Evolutionary conservation across 257 asterid species (phyloP), one percentile per base, ranked within the genome.

Genomic region (Linaria vulgaris): DNA sequence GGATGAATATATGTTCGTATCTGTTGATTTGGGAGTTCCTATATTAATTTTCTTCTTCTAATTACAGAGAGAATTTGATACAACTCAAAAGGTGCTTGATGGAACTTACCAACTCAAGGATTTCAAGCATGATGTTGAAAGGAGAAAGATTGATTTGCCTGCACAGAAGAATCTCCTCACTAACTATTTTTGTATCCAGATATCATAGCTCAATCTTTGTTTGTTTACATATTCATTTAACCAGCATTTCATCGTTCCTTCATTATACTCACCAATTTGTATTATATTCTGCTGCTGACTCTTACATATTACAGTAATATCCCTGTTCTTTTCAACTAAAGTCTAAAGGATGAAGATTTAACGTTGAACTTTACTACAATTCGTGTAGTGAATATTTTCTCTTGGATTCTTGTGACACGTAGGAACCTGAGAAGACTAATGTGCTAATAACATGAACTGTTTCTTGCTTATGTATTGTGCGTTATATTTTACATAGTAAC

Each of bases 101-200:
- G 83, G 69, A 61, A 79, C 84, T 66, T 79, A 85, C 81, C 77
- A 77, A 63, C 75, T 74, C 74, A 80, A 83, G 76, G 72, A 61
- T 72, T 83, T 81, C 81, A 89, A 82, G 74, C 88, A 80, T 48
- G 85, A 80, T 34, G 76, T 79, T 70, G 88, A 69, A 72, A 82
- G 74, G 74, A 87, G 79, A 80, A 83, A 67, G 83, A 73, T 81
- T 9, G 99, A 89, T 69, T 81, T 94, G 81, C 99, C 99, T 19
- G 97, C 81, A 58, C 96, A 89, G 82, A 87, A 76, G 43, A 94
- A 90, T 76, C 91, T 89, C 31, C 78, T 94, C 63, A 94, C 97
- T 41, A 87, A 94, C 79, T 94, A 94, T 69, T 94, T 87, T 78
- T 89, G 99, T 94, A 94, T 94, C 99, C 97, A 61, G 66, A 46